These are phyloP conservation scores for Phoma herbarum DNA, from an alignment of 2,329 filamentous ascomycete species.

Conservation along the genomic window DNA sequence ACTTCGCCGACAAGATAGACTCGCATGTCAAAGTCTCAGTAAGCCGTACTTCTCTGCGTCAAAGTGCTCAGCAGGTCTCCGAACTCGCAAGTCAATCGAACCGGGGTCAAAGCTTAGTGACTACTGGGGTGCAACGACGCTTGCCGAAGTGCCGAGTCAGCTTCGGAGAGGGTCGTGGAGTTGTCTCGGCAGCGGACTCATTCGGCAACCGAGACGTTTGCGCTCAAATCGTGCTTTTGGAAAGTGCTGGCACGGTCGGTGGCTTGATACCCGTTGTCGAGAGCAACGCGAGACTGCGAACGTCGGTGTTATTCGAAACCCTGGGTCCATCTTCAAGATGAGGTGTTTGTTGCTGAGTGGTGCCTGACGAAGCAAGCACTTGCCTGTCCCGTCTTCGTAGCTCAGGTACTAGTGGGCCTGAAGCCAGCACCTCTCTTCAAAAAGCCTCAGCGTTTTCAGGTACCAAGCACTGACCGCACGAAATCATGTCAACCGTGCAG, in stretches of 20 bases:
- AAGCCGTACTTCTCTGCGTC: background rate
- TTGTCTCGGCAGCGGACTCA: constrained; percentile 2
- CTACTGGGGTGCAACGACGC: background rate
- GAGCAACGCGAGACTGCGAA: background rate
- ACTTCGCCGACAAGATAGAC: background rate
- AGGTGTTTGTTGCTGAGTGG: constrained; percentile 1
- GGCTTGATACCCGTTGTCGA: background rate
- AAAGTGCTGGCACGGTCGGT: background rate
- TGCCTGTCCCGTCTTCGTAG: constrained; percentile 6
- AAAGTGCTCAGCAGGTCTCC: background rate
- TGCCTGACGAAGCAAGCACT: constrained; percentile 5
- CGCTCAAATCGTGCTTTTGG: background rate
- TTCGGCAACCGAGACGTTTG: background rate
- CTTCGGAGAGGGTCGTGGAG: background rate
- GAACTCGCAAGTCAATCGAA: background rate
- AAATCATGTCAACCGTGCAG: background rate
- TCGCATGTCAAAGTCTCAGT: background rate
- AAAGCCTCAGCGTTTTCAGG: constrained; percentile 6
- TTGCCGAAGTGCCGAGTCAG: constrained; percentile 3
- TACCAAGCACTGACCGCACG: constrained; percentile 9
- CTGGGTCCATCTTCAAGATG: background rate
- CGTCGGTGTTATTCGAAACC: background rate
- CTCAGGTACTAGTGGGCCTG: constrained; percentile 4
- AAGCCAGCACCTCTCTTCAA: background rate
- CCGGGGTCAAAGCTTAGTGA: background rate